Evolutionary conservation across 805 yeast genomes (phyloP), one percentile per base, ranked within the genome.

Genomic region (Candida michaelii): DNA sequence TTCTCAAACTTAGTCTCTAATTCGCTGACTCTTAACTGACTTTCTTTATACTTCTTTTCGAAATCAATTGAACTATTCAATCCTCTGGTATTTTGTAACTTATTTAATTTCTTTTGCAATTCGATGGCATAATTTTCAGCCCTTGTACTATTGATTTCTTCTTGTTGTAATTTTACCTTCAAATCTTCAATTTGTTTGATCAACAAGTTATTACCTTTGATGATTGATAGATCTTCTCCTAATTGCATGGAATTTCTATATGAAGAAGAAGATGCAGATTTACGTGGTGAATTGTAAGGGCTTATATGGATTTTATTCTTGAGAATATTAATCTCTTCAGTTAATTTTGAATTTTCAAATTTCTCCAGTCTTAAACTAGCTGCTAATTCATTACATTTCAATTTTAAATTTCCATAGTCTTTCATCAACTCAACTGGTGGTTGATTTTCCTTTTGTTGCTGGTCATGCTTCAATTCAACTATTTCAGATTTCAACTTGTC

Each of bases 251-350:
- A 65, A 25, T 68, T 52, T 42, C 69, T 48, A 47, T 53, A 50
- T 1, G 33, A 33, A 21, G 39, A 21, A 21, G 23, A 5, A 21
- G 23, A 21, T 8, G 23, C 8, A 6, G 23, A 39, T 62, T 69
- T 47, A 71, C 54, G 39, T 64, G 76, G 53, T 6, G 50, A 46
- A 34, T 43, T 49, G 15, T 49, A 49, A 11, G 52, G 52, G 31
- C 50, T 44, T 2, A 46, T 36, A n/a, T 36, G 48, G 12, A 53
- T 40, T 51, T 86, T 72, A 1, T 82, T 76, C 49, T 82, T 84
- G 11, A 85, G 60, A 51, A 83, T 63, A 24, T 74, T 71, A 39
- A 83, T 54, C 45, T 83, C 88, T 34, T 83, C 80, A 17, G 69
- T 63, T 33, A 83, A 57, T 45, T 62, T 74, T 58, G 52, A 68